Percentiles rank a stretch among this genome's conserved stretches.
These are phyloP conservation scores for Botrytis cinerea DNA, from an alignment of 2,329 filamentous ascomycete genomes.

Conservation along the genomic window DNA sequence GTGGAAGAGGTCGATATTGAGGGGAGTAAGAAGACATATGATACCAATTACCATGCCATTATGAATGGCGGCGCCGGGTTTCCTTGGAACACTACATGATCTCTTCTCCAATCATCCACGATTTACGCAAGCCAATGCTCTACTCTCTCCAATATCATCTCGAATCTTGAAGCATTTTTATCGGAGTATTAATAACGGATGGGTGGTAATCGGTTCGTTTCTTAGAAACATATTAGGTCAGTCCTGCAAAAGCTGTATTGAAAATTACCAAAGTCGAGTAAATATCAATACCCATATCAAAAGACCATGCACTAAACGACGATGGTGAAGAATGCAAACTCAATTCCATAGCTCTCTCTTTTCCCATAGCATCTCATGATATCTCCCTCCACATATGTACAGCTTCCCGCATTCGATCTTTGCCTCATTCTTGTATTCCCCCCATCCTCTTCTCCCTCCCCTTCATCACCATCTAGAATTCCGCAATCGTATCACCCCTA, in stretches of 20 bases:
- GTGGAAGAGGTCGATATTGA: slow-evolving; percentile 46
- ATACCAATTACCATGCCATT: slow-evolving; percentile 28
- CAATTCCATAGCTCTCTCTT: background rate
- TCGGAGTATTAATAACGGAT: background rate
- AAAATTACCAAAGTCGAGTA: background rate
- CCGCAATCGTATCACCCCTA: slow-evolving; percentile 78
- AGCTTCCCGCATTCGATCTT: background rate
- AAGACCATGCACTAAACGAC: background rate
- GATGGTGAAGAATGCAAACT: background rate
- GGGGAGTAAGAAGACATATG: slow-evolving; percentile 22
- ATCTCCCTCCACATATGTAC: slow-evolving; percentile 31
- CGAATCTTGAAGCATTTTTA: background rate
- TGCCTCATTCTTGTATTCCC: background rate
- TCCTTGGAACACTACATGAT: background rate
- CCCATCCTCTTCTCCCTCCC: slow-evolving; percentile 24
- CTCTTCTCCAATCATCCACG: background rate
- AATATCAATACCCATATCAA: slow-evolving; percentile 9
- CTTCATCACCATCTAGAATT: slow-evolving; percentile 59
- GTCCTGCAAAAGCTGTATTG: background rate
- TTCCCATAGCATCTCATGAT: background rate
- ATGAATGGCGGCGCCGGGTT: background rate
- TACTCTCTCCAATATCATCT: background rate
- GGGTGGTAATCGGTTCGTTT: background rate
- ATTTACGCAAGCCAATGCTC: background rate
- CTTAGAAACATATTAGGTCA: slow-evolving; percentile 4